Conservation (phyloP, 2,329 filamentous ascomycete genomes). For the Kalmusia sp. region DNA sequence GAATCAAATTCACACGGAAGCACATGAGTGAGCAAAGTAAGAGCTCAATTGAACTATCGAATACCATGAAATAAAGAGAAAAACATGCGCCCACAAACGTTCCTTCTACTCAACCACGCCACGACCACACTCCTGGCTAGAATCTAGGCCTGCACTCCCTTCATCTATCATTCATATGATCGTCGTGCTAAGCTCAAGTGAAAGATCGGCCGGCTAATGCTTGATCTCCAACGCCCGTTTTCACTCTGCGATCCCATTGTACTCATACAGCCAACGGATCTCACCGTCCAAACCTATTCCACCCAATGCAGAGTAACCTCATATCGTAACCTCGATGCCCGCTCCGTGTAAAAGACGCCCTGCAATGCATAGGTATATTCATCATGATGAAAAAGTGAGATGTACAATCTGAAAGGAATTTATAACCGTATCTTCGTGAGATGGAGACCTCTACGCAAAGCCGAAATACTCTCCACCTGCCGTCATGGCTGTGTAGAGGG, state of each 20-base stretch:
- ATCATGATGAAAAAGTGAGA: not conserved
- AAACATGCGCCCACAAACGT: conserved; percentile 3
- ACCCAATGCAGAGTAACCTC: conserved; percentile 5
- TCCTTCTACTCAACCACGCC: not conserved
- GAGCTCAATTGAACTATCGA: too few species aligned
- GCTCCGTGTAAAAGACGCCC: conserved; percentile 9
- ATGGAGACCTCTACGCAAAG: conserved; percentile 72
- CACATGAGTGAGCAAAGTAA: too few species aligned
- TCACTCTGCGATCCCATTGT: not conserved
- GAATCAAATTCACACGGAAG: too few species aligned
- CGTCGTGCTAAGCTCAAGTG: not conserved
- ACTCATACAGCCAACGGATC: conserved; percentile 5
- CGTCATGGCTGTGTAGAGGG: conserved; percentile 95
- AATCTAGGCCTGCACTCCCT: conserved; percentile 42
- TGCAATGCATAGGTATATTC: conserved; percentile 11
- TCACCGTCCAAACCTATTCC: not conserved
- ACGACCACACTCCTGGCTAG: conserved; percentile 10
- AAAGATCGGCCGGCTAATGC: not conserved
- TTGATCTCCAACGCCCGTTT: not conserved
- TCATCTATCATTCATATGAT: conserved; percentile 13
- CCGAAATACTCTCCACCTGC: conserved; percentile 96
- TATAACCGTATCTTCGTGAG: not conserved
- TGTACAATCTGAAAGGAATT: conserved; percentile 9
- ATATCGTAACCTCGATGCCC: not conserved
- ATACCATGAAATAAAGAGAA: not conserved